Evolutionary conservation across 345 rosid species (phyloP), one percentile per base, ranked within the genome.

Genomic region (Eutrema heterophyllum): DNA sequence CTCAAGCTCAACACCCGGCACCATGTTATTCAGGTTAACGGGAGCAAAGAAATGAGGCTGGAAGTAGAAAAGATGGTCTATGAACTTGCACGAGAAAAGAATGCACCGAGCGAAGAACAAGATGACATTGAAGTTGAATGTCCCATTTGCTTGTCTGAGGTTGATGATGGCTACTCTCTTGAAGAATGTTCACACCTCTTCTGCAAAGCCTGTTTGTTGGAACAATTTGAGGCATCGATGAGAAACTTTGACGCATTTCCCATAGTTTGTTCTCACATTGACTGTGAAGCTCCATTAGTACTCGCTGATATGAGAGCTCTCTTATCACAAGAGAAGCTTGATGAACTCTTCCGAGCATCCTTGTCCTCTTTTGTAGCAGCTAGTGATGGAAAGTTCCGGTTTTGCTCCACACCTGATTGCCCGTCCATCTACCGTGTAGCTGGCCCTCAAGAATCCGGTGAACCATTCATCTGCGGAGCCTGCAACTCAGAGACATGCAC

Each of bases 401-500:
- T 91, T 74, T 93, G 97, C 82, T 86, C 98, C 6, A 87, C 97
- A 43, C 97, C 97, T 0, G 98, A 90, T 76, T 93, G 96, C 80
- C 91, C 87, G 24, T 88, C 95, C 2, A 79, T 93, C 41, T 93
- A 93, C 70, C 83, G 73, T 21, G 88, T 86, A 11, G 81, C 91
- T 21, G 83, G 71, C 12, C 65, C 78, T 35, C 80, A 49, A 15
- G 76, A 68, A 7, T 46, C 16, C 0, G 78, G 78, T 1, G 88
- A 83, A 44, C 90, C 84, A n/a, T 93, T 86, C 67, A 71, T 81
- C 49, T 90, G 98, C 26, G 95, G 91, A 64, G 91, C 93, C 0
- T 93, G 98, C 75, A 81, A 74, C 55, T 76, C 83, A 1, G 92
- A 88, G 82, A 88, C 85, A 27, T 93, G 98, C 71, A 87, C 86